Base-by-base conservation (phyloP, 495 filamentous ascomycete species). In the Talaromyces nanjingensis region DNA sequence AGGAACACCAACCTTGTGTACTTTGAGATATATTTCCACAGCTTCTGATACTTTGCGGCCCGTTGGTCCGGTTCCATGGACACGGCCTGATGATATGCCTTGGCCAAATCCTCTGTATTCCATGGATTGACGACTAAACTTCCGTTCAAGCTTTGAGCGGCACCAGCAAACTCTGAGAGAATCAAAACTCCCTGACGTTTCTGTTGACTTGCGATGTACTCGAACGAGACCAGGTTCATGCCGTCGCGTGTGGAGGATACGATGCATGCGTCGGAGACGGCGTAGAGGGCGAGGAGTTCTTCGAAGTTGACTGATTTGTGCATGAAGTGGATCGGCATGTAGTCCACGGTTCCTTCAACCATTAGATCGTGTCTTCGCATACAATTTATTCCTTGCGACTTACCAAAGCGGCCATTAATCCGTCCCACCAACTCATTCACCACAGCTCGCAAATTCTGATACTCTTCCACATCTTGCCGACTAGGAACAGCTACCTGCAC, bases 171-270 rank as follows among this genome's bases (percentile, higher is more conserved):
- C 71, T 98, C 93, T 55, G 93, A 97, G 18, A 98, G 85, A 33
- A 98, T 91, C 84, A 98, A 86, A 37, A 89, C 86, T 24, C 93
- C 93, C 69, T 97, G 91, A 8, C 90, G 86, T 70, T 96, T 88
- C 67, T 89, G 81, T 71, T 98, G 93, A 6, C 88, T 90, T 6
- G 93, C 94, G 64, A 98, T 96, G 77, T 98, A 98, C 77, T 98
- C 93, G 76, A 96, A 98, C 24, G 91, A 94, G 34, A 98, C 93
- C n/a, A 98, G 84, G 73, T 98, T 98, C 93, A 98, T 98, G 64
- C 93, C 93, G 71, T 98, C 93, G n/a, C 94, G 85, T 6, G 94
- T 97, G 2, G 93, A 97, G 27, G 90, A 93, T 52, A 98, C 93
- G 20, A 98, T 84, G 72, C 93, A 98, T 29, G 91, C 92, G 72